phyloP scores from a whole-genome alignment of 1,284 basidiomycete species.

The Psilocybe mexicana region DNA sequence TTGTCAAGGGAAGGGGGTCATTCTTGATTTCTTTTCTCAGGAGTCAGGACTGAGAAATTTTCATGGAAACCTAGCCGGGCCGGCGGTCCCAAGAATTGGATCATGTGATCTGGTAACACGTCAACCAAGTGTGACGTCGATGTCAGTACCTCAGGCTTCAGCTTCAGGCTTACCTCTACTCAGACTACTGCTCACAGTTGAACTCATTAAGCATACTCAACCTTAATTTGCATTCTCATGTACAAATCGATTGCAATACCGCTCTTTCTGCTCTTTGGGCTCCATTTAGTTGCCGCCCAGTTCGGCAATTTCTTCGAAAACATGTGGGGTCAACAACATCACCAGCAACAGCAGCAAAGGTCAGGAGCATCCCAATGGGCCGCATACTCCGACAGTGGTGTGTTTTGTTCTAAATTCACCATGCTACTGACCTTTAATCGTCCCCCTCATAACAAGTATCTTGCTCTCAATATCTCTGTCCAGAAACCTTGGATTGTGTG shows the following conservation, averaged over 20 bases:
- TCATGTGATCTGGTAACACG: too few species aligned
- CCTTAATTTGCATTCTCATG: constrained; percentile 8
- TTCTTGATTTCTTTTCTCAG: too few species aligned
- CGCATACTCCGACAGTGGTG: constrained; percentile 53
- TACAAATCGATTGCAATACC: constrained; percentile 10
- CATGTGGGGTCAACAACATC: constrained; percentile 59
- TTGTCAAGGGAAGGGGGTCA: background rate
- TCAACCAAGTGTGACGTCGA: too few species aligned
- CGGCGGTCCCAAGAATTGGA: too few species aligned
- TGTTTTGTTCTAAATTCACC: background rate
- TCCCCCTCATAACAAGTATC: constrained; percentile 38
- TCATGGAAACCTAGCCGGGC: too few species aligned
- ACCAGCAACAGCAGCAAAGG: constrained; percentile 54
- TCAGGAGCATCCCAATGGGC: constrained; percentile 59
- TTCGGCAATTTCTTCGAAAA: constrained; percentile 62
- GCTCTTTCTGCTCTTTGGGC: constrained; percentile 20
- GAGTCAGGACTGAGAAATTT: too few species aligned
- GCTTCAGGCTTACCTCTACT: too few species aligned
- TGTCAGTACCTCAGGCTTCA: too few species aligned
- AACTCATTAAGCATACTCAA: background rate
- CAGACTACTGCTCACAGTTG: too few species aligned
- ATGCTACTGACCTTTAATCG: background rate
- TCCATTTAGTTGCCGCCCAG: constrained; percentile 45
- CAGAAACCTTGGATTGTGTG: constrained; percentile 61
- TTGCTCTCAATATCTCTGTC: constrained; percentile 62